phyloP scores from a whole-genome alignment of 306 rosid species.

The Malus orientalis region DNA sequence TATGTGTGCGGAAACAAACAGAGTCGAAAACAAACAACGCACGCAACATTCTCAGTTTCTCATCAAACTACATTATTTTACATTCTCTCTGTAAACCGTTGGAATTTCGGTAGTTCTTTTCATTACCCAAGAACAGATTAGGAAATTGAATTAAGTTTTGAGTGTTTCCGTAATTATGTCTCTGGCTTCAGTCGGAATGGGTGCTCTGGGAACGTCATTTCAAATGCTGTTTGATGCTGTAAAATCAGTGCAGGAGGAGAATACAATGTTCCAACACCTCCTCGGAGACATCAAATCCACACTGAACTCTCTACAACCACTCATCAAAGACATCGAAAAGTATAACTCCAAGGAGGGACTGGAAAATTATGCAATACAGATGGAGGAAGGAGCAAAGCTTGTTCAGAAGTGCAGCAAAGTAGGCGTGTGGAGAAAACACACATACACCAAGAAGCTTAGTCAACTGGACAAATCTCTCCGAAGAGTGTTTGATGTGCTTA shows the following conservation, averaged over 20 bases:
- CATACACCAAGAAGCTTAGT: neutral
- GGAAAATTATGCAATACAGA: neutral
- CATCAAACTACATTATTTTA: too few species aligned
- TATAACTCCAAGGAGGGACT: neutral
- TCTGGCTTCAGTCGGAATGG: neutral
- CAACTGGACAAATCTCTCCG: neutral
- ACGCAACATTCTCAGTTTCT: too few species aligned
- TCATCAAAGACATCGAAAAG: neutral
- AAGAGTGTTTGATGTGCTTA: neutral
- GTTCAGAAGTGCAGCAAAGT: neutral
- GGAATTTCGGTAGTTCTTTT: too few species aligned
- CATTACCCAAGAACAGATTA: too few species aligned
- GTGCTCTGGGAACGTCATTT: neutral
- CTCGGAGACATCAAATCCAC: neutral
- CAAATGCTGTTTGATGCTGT: neutral
- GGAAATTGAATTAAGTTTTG: too few species aligned
- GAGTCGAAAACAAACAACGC: too few species aligned
- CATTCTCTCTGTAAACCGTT: too few species aligned
- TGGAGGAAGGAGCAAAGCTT: neutral
- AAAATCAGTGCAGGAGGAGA: neutral
- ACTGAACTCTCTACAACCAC: neutral
- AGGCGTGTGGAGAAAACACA: neutral
- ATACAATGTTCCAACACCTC: neutral
- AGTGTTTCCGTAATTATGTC: neutral
- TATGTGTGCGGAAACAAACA: too few species aligned